Base-by-base conservation (phyloP, 1,284 basidiomycete species). In the Caloboletus firmus region DNA sequence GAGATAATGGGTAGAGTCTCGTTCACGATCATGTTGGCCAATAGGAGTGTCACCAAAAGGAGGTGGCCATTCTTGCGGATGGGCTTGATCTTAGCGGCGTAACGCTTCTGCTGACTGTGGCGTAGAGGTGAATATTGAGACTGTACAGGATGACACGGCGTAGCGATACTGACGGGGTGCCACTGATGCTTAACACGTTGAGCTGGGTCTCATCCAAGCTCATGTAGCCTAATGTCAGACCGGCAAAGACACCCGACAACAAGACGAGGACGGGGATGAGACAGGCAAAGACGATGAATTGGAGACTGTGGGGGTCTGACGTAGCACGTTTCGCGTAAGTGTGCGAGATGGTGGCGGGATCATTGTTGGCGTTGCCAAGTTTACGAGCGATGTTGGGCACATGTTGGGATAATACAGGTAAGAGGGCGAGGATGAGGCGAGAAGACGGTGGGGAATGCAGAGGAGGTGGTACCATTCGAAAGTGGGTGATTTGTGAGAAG, bases 141-240 rank as follows among this genome's bases (percentile, higher is more conserved):
- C 1, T 26, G 10, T 3, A 50, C 15, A 28, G 36, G 7, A 37
- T 11, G 35, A 46, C 2, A 12, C n/a, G 24, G 5, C 4, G 41
- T 1, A 20, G 9, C 3, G 10, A 24, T 6, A 80, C 88, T 58
- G 62, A 90, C 79, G 87, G 80, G 18, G 89, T 91, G 22, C 93
- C 93, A 54, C 89, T 91, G 52, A 93, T 85, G 58, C 87, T 83
- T 12, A 96, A 76, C 2, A 96, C 94, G 65, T 90, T 87, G 36
- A 96, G 79, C 77, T 95, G 93, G 20, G 93, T 96, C 72, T 91
- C 90, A 73, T 95, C 94, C 63, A 96, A 80, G 63, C 89, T 92
- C 91, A 96, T 95, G 72, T 95, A 95, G 11, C 93, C 94, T 48
- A 91, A 75, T 56, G 91, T 92, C 60, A 93, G 75, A 69, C 85